Evolutionary conservation across 768 basidiomycete genomes (phyloP), one percentile per base, ranked within the genome.

Genomic region (Panaeolus cyanescens): DNA sequence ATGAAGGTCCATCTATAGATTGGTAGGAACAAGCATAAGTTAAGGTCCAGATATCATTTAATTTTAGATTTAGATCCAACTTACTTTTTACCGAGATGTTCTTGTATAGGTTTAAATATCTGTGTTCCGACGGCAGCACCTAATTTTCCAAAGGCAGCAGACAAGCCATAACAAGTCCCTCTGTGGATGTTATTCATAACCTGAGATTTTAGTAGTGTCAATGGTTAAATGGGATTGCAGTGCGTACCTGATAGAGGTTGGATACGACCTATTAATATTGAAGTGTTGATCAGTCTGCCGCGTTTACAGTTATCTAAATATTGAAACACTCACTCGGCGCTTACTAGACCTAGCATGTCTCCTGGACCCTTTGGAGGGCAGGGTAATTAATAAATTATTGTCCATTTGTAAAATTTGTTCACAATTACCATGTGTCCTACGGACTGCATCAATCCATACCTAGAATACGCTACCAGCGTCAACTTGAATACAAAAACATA

Each of bases 121-220:
- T 90, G 87, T 0, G 86, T 87, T 5, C 89, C 88, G 50, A 89
- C 62, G 17, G 86, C 88, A 19, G 90, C 90, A 5, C 90, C 90
- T 3, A 86, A 77, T 67, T 90, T 90, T 8, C 88, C 88, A 10
- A 90, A 74, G 1, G 87, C 87, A 5, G 88, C 88, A 25, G 84
- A 85, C 36, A 90, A 67, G 1, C 88, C 89, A 63, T 89, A 91
- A 70, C 84, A 87, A 13, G 89, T 87, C 3, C 89, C 90, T 53
- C 86, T 74, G 39, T n/a, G n/a, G n/a, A n/a, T n/a, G n/a, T n/a
- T n/a, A n/a, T n/a, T n/a, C n/a, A n/a, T n/a, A n/a, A n/a, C n/a
- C 8, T 5, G 30, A 40, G 28, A 22, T 9, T 32, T 60, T 17
- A 56, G 61, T 34, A 59, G 13, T 13, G 20, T 31, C n/a, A n/a